Evolutionary conservation across 2,329 filamentous ascomycete genomes (phyloP), one percentile per base, ranked within the genome.

Genomic region (Colletotrichum nymphaeae): DNA sequence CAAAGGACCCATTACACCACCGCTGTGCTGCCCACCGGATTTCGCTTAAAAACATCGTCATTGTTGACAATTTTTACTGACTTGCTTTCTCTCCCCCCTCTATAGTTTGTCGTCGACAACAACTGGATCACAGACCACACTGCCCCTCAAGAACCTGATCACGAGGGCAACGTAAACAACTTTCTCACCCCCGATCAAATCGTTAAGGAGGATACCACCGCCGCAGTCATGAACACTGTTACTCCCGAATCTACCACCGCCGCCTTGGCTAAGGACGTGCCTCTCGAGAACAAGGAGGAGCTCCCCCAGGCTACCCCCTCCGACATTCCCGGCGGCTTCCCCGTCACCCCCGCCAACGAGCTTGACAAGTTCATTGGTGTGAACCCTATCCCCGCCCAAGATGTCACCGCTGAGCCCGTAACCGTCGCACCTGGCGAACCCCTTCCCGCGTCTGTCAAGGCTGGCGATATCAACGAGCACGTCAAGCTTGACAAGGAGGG

Each of bases 31-130:
- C 72, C 72, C 56, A 69, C 63, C 63, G 59, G 49, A 72, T 66
- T 65, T 75, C 63, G 63, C 63, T 73, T 65, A 63, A 73, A 59
- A 66, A 68, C 52, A 67, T 63, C 58, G 46, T 73, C 70, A 67
- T 67, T 30, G 32, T 59, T 30, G 65, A 28, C 26, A 55, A 53
- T 58, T 62, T 69, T 73, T 65, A 65, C 69, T 73, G 60, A 74
- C 72, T 65, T 59, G 49, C 62, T 60, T 67, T 65, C 59, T 69
- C 73, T 78, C 68, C 75, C 53, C 57, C 26, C 37, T 65, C 52
- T 78, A 68, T 82, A 98, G 96, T 99, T 98, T 83, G 94, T 99
- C 78, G 96, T 98, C 77, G 95, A 99, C 89, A 94, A 94, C 77
- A 90, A 90, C 78, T 99, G 97, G 97, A 92, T 91, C 63, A 93